Conservation (phyloP, 345 rosid genomes). For the thale cress (Arabidopsis thaliana) region TAIR10.1 NC_003075.7:17903501-17904000, state of each 20-base stretch:
- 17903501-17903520: constrained; percentile 10
- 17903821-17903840: constrained; percentile 1
- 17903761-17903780: constrained; percentile 5
- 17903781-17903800: constrained; percentile 2
- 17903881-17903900: background rate
- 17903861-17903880: constrained; percentile 11
- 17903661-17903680: background rate
- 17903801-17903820: background rate
- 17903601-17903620: constrained; percentile 14
- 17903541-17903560: constrained; percentile 16
- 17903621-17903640: constrained; percentile 14
- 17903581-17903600: background rate
- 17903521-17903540: constrained; percentile 20
- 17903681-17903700: constrained; percentile 6
- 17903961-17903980: background rate
- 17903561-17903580: constrained; percentile 21
- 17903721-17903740: constrained; percentile 22
- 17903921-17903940: background rate
- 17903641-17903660: constrained; percentile 19
- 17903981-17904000: background rate
- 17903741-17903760: constrained; percentile 20
- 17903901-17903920: constrained; percentile 10
- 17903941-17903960: background rate
- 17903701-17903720: constrained; percentile 20
- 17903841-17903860: background rate